Percentiles rank a stretch among this genome's conserved stretches.
Evolutionary conservation across 371 early-diverging fungal genomes (phyloP).

Genomic region (Gilbertella persicaria): DNA sequence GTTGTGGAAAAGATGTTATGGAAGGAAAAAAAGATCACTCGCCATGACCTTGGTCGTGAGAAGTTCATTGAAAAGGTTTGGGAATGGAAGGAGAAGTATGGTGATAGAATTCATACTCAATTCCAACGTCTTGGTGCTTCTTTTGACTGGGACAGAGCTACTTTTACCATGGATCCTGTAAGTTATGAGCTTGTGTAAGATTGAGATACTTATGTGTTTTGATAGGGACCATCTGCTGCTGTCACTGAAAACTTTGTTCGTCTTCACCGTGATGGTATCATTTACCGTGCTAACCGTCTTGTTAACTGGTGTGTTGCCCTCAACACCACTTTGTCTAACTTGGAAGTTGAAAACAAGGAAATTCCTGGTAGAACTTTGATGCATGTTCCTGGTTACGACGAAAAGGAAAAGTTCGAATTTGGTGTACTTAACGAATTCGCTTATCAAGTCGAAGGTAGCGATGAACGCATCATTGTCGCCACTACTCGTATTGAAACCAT

Average conservation of each 20-base stretch:
- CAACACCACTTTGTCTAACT: slow-evolving; percentile 96
- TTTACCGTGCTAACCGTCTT: slow-evolving; percentile 96
- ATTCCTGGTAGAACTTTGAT: slow-evolving; percentile 84
- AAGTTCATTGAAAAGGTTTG: slow-evolving; percentile 90
- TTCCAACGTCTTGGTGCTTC: slow-evolving; percentile 94
- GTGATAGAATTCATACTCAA: slow-evolving; percentile 88
- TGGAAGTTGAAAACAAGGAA: slow-evolving; percentile 97
- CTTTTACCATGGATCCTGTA: slow-evolving; percentile 96
- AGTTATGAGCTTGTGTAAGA: slow-evolving; percentile 12
- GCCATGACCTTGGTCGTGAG: slow-evolving; percentile 96
- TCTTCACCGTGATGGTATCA: slow-evolving; percentile 95
- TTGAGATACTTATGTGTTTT: neutral
- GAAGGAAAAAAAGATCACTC: slow-evolving; percentile 79
- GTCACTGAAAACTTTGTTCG: slow-evolving; percentile 96
- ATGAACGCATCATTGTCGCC: slow-evolving; percentile 92
- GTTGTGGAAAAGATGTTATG: slow-evolving; percentile 97
- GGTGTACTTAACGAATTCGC: slow-evolving; percentile 96
- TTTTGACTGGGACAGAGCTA: slow-evolving; percentile 92
- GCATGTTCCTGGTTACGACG: slow-evolving; percentile 89
- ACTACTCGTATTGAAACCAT: slow-evolving; percentile 99
- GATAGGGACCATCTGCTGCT: slow-evolving; percentile 52
- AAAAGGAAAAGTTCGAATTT: slow-evolving; percentile 94
- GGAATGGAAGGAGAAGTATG: slow-evolving; percentile 97
- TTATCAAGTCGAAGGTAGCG: slow-evolving; percentile 80
- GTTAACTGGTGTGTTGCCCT: slow-evolving; percentile 99